Evolutionary conservation across 129 eudicot species (phyloP).

Genomic region (Solidago caesia): DNA sequence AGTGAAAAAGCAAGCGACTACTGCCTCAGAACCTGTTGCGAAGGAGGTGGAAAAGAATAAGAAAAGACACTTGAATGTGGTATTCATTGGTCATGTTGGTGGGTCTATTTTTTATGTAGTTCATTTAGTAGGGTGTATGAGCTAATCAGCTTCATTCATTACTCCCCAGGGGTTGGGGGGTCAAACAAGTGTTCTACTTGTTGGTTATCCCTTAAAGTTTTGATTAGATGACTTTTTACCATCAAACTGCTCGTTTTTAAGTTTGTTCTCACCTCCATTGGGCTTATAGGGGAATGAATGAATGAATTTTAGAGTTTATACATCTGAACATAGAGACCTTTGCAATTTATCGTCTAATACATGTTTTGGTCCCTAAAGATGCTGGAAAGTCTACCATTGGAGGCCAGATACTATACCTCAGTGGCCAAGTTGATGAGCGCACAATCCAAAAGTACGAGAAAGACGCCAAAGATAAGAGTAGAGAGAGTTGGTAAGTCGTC

Average conservation of each 20-base stretch:
- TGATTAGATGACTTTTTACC: no score
- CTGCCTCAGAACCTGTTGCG: slow-evolving; percentile 5
- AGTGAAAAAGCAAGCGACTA: slow-evolving; percentile 39
- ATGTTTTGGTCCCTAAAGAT: slow-evolving; percentile 44
- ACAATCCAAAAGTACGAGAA: slow-evolving; percentile 88
- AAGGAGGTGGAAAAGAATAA: slow-evolving; percentile 31
- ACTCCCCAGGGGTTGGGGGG: no score
- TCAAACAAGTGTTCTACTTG: no score
- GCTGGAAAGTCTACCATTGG: slow-evolving; percentile 95
- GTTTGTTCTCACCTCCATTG: no score
- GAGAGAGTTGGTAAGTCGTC: slow-evolving; percentile 85
- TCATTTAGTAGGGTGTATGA: background rate
- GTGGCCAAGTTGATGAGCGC: slow-evolving; percentile 96
- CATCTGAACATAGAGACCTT: background rate
- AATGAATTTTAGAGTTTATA: background rate
- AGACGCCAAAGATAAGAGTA: slow-evolving; percentile 85
- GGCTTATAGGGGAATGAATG: no score
- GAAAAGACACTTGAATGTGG: slow-evolving; percentile 83
- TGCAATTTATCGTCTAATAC: slow-evolving; percentile 2
- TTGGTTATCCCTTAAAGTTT: no score
- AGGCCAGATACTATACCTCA: slow-evolving; percentile 82
- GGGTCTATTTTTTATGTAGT: slow-evolving; percentile 14
- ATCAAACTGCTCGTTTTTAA: no score
- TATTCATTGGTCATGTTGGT: slow-evolving; percentile 89
- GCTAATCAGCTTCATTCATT: no score